Evolutionary conservation across 2,329 filamentous ascomycete genomes (phyloP).

Genomic region (Phialophora macrospora): DNA sequence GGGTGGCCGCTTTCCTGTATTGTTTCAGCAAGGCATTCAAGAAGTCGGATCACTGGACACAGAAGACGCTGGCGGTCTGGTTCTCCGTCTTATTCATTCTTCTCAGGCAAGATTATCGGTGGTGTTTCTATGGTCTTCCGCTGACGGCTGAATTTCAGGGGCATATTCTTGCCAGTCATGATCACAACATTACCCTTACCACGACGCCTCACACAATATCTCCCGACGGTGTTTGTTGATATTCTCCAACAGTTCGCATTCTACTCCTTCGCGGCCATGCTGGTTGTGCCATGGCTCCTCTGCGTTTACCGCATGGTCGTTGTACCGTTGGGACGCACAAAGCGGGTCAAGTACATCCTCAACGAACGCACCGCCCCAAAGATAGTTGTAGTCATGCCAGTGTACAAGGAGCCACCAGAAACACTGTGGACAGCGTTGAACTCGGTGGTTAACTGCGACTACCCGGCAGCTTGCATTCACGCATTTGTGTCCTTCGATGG

Average conservation of each 20-base stretch:
- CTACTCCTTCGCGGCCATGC: slow-evolving; percentile 83
- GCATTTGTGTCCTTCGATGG: slow-evolving; percentile 96
- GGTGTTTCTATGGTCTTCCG: neutral
- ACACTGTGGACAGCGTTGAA: slow-evolving; percentile 84
- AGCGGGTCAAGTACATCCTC: slow-evolving; percentile 80
- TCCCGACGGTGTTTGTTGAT: slow-evolving; percentile 70
- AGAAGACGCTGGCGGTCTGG: slow-evolving; percentile 74
- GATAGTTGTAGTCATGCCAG: slow-evolving; percentile 94
- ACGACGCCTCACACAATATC: slow-evolving; percentile 69
- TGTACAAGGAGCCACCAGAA: slow-evolving; percentile 88
- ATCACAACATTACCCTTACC: slow-evolving; percentile 88
- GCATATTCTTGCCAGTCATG: slow-evolving; percentile 91
- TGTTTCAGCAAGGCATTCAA: slow-evolving; percentile 85
- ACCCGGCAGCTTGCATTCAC: slow-evolving; percentile 88
- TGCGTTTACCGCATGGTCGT: slow-evolving; percentile 91
- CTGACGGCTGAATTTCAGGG: slow-evolving; percentile 53
- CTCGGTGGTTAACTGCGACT: slow-evolving; percentile 91
- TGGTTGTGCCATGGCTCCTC: slow-evolving; percentile 89
- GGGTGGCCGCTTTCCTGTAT: slow-evolving; percentile 92
- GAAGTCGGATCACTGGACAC: slow-evolving; percentile 88
- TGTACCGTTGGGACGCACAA: slow-evolving; percentile 79
- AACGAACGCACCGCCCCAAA: slow-evolving; percentile 88
- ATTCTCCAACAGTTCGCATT: slow-evolving; percentile 94
- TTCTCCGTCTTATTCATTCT: slow-evolving; percentile 75
- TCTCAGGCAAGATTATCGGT: slow-evolving; percentile 65